Evolutionary conservation across 495 filamentous ascomycete genomes (phyloP).

Genomic region (Platismatia glauca): DNA sequence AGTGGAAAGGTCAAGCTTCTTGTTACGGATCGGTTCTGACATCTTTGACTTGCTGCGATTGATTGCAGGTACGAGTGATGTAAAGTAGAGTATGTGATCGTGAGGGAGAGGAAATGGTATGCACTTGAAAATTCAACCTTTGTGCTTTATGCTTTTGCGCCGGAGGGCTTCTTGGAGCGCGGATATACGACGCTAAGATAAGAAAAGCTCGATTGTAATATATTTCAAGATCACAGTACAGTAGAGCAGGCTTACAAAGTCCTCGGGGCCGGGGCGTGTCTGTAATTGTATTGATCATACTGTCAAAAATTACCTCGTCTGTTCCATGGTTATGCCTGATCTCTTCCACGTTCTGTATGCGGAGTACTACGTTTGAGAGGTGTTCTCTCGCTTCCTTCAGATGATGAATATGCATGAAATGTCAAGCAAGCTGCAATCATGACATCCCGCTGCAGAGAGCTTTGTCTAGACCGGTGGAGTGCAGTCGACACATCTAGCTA

Average conservation of each 20-base stretch:
- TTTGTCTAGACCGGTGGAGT: background rate
- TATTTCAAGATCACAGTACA: too few relatives aligned
- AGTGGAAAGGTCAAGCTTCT: constrained; percentile 70
- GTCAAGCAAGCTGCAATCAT: background rate
- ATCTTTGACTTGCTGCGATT: constrained; percentile 41
- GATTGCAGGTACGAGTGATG: constrained; percentile 28
- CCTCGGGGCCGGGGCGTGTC: too few relatives aligned
- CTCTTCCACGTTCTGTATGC: background rate
- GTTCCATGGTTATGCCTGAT: too few relatives aligned
- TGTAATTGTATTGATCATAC: too few relatives aligned
- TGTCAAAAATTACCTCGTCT: too few relatives aligned
- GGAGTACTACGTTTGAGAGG: background rate
- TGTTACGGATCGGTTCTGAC: constrained; percentile 88
- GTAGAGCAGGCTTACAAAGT: too few relatives aligned
- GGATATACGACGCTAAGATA: constrained; percentile 3
- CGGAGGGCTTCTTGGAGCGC: background rate
- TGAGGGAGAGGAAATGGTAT: constrained; percentile 22
- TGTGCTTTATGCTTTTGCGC: background rate
- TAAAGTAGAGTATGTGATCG: too few relatives aligned
- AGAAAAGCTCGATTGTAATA: background rate
- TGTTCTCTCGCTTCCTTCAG: background rate
- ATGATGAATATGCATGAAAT: background rate
- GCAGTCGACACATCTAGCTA: background rate
- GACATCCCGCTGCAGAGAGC: too few relatives aligned
- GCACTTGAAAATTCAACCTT: constrained; percentile 7